These are phyloP conservation scores for Arthrobotrys conoides DNA, from an alignment of 2,329 filamentous ascomycete genomes.

Conservation along the genomic window DNA sequence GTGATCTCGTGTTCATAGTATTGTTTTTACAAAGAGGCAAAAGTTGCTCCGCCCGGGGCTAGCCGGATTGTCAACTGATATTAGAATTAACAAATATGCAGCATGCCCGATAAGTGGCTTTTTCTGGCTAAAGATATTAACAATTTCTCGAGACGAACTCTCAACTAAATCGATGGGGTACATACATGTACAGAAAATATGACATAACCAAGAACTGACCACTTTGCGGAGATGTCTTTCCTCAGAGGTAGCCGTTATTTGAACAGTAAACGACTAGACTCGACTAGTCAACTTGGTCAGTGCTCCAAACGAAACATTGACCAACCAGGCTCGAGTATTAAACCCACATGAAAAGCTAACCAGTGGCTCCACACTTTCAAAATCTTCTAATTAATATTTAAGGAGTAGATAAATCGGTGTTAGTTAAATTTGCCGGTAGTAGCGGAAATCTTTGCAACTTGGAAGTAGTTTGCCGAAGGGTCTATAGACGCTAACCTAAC, in stretches of 20 bases:
- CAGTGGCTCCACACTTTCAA: constrained; percentile 8
- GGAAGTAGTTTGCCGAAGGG: background rate
- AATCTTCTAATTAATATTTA: background rate
- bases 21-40: background rate
- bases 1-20: constrained; percentile 34
- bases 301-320: constrained; percentile 41
- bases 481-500: constrained; percentile 14
- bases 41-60: constrained; percentile 17
- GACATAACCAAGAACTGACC: background rate
- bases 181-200: background rate
- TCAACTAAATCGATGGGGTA: background rate
- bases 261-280: background rate
- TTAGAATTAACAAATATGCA: constrained; percentile 2
- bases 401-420: background rate
- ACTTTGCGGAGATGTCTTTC: background rate
- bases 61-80: constrained; percentile 50
- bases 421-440: background rate
- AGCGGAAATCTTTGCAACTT: background rate
- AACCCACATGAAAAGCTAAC: constrained; percentile 36
- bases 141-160: constrained; percentile 40
- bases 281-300: background rate
- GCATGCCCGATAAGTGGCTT: background rate
- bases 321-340: constrained; percentile 36
- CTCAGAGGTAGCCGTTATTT: background rate
- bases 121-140: constrained; percentile 39